Percentiles rank a stretch among this genome's conserved stretches.
phyloP scores from a whole-genome alignment of 2,329 filamentous ascomycete genomes.

The Paecilomyces formosus region DNA sequence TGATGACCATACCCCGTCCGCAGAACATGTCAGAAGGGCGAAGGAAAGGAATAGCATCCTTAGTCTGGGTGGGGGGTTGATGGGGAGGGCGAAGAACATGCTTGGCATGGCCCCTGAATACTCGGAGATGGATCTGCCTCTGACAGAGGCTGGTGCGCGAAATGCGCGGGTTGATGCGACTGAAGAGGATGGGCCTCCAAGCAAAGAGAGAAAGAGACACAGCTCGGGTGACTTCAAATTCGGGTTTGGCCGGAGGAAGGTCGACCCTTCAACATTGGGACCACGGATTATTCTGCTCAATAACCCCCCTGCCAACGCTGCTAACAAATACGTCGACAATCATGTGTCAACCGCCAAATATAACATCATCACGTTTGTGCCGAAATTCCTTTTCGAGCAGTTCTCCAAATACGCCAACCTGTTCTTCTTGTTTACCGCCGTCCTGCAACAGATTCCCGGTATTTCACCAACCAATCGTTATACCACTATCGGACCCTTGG shows the following conservation, averaged over 20 bases:
- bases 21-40: slow-evolving; percentile 47
- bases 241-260: slow-evolving; percentile 75
- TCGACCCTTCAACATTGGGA: slow-evolving; percentile 83
- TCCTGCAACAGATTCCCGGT: slow-evolving; percentile 87
- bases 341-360: slow-evolving; percentile 98
- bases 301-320: slow-evolving; percentile 84
- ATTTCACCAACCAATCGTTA: slow-evolving; percentile 93
- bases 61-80: slow-evolving; percentile 74
- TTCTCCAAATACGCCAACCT: slow-evolving; percentile 99
- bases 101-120: slow-evolving; percentile 80
- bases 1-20: slow-evolving; percentile 48
- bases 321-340: slow-evolving; percentile 89
- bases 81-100: slow-evolving; percentile 83
- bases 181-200: slow-evolving; percentile 33
- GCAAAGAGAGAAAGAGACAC: slow-evolving; percentile 51
- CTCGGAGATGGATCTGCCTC: slow-evolving; percentile 94
- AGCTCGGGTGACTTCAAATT: slow-evolving; percentile 80
- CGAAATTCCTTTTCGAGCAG: slow-evolving; percentile 96
- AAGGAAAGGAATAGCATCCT: slow-evolving; percentile 83
- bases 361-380: slow-evolving; percentile 84
- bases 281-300: slow-evolving; percentile 92
- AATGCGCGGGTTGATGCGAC: slow-evolving; percentile 38
- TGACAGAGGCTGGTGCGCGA: slow-evolving; percentile 67
- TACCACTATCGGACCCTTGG: slow-evolving; percentile 91
- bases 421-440: slow-evolving; percentile 97